Evolutionary conservation across 768 basidiomycete genomes (phyloP).

Genomic region (Lactarius deliciosus): DNA sequence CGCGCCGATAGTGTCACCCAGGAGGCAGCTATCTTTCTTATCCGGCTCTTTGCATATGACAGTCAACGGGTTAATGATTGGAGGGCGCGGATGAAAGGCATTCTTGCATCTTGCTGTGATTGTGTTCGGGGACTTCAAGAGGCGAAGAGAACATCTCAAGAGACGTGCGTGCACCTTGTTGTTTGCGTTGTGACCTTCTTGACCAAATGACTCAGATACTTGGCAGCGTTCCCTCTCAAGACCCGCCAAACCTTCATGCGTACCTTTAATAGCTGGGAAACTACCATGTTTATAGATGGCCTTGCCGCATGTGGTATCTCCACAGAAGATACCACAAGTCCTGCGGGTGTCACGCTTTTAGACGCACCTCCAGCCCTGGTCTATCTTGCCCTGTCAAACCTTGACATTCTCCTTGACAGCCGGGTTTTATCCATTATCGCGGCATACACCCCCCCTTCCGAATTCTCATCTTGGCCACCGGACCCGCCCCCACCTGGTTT

Average conservation of each 20-base stretch:
- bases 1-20: conserved; percentile 54
- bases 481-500: conserved; percentile 61
- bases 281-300: conserved; percentile 49
- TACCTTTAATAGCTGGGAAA: conserved; percentile 68
- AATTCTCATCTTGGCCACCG: conserved; percentile 52
- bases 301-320: conserved; percentile 40
- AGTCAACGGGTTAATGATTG: conserved; percentile 58
- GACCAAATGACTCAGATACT: conserved; percentile 52
- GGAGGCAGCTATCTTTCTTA: conserved; percentile 75
- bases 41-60: conserved; percentile 79
- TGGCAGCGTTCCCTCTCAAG: conserved; percentile 59
- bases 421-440: conserved; percentile 46
- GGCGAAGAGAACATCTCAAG: conserved; percentile 60
- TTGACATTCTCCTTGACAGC: conserved; percentile 53
- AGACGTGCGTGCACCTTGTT: conserved; percentile 58
- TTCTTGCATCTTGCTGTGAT: conserved; percentile 60
- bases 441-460: conserved; percentile 38
- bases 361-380: conserved; percentile 50
- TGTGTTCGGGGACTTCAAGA: conserved; percentile 70
- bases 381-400: conserved; percentile 65
- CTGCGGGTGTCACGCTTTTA: conserved; percentile 35
- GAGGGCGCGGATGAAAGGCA: conserved; percentile 54
- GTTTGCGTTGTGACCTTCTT: background rate
- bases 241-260: conserved; percentile 57
- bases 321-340: conserved; percentile 12